Evolutionary conservation across 2,329 filamentous ascomycete genomes (phyloP), one percentile per base, ranked within the genome.

Genomic region (Alternaria postmessia): DNA sequence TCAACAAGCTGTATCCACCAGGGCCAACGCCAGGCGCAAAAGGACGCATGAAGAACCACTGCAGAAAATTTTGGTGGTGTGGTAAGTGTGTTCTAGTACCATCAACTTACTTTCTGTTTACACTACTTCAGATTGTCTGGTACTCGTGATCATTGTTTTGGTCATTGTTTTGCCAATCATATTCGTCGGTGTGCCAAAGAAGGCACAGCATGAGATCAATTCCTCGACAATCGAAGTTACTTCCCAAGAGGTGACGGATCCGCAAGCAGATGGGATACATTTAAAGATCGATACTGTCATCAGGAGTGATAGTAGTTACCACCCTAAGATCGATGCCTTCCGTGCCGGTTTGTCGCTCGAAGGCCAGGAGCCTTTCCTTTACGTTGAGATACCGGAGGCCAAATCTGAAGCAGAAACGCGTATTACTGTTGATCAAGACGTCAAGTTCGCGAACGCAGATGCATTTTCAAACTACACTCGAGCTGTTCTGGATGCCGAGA

Each of bases 171-270:
- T 86, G 39, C 79, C 88, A 39, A 75, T 89, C 39, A 80, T 88
- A 47, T 89, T 83, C 67, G 86, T 88, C 52, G 86, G 75, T 3
- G 86, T 88, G 67, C 87, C 86, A 18, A 81, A 83, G 32, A 86
- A 86, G 58, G 86, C 86, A 34, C 87, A 88, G 67, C 59, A 74
- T 41, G 82, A 83, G 51, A 81, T 89, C 67, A 81, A 86, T 66
- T 75, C 81, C 32, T 83, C 86, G 1, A 81, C 77, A 4, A 75
- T 89, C 26, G 76, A 81, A 30, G 79, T 88, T 61, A 82, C 78
- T 1, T 74, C 78, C n/a, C 80, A 87, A 70, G 67, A 81, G 39
- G 83, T 88, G 62, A 81, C 79, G 16, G 72, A 85, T 14, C 86
- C 87, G 7, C 76, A 79, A 1, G 73, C 84, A 1, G 73, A 85